A percentile compares a stretch with the other conserved stretches of the same genome.
Evolutionary conservation across 129 eudicot species (phyloP).

Genomic region (Flaveria bidentis): DNA sequence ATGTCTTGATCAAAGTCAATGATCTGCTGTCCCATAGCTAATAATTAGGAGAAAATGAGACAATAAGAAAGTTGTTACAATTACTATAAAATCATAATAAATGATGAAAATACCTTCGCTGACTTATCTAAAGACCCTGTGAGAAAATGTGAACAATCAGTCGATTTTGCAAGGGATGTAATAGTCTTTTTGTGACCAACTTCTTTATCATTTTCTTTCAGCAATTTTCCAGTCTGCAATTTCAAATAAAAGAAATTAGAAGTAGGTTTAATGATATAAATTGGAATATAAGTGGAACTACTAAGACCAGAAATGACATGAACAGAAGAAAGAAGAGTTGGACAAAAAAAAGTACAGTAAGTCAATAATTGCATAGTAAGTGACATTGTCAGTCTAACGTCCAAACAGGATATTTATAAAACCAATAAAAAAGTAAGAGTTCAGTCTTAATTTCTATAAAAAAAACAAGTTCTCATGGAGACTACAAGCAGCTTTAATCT

Average conservation of each 20-base stretch:
- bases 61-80: constrained; percentile 5
- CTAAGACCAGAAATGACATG: too few relatives aligned
- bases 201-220: constrained; percentile 76
- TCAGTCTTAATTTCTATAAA: background rate
- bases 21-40: constrained; percentile 95
- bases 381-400: too few relatives aligned
- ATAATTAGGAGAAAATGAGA: constrained; percentile 12
- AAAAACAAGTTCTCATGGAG: background rate
- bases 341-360: too few relatives aligned
- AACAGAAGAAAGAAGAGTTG: too few relatives aligned
- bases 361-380: too few relatives aligned
- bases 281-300: too few relatives aligned
- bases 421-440: too few relatives aligned
- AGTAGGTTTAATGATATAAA: background rate
- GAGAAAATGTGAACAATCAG: constrained; percentile 80
- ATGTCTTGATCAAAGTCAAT: constrained; percentile 81
- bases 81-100: constrained; percentile 1
- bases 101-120: constrained; percentile 60
- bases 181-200: constrained; percentile 73
- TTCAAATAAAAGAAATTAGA: background rate
- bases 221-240: constrained; percentile 69
- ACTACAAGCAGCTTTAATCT: background rate
- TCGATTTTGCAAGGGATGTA: constrained; percentile 72
- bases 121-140: constrained; percentile 86
- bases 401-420: too few relatives aligned